Evolutionary conservation across 2,329 filamentous ascomycete species (phyloP).

Genomic region (Rachicladosporium sp.): DNA sequence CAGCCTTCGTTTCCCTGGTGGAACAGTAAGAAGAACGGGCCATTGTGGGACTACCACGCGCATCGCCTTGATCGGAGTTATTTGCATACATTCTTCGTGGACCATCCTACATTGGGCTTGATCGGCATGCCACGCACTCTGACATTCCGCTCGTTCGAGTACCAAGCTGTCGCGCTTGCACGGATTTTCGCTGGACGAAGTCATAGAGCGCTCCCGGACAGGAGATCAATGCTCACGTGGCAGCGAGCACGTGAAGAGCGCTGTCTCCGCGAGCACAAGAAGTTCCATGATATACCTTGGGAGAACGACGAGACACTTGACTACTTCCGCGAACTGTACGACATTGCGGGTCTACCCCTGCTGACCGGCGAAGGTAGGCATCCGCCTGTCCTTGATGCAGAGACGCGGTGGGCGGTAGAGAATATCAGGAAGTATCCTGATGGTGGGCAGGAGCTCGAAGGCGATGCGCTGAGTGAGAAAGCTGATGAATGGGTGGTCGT

Average conservation of each 20-base stretch:
- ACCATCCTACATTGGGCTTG: slow-evolving; percentile 37
- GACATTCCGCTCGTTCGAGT: slow-evolving; percentile 45
- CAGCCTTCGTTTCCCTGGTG: slow-evolving; percentile 37
- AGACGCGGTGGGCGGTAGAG: slow-evolving; percentile 12
- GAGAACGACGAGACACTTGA: slow-evolving; percentile 39
- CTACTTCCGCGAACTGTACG: slow-evolving; percentile 37
- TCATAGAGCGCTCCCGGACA: slow-evolving; percentile 26
- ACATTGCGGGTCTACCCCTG: slow-evolving; percentile 37
- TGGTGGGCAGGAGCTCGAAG: no score
- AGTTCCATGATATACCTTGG: slow-evolving; percentile 44
- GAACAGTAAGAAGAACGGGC: slow-evolving; percentile 35
- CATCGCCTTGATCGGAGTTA: slow-evolving; percentile 36
- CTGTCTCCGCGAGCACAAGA: slow-evolving; percentile 21
- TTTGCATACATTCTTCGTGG: slow-evolving; percentile 42
- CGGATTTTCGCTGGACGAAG: slow-evolving; percentile 36
- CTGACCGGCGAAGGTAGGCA: slow-evolving; percentile 19
- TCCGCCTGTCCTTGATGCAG: slow-evolving; percentile 9
- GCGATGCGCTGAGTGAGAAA: no score
- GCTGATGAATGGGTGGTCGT: no score
- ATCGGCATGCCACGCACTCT: slow-evolving; percentile 41
- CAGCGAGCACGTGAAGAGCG: slow-evolving; percentile 29
- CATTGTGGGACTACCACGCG: slow-evolving; percentile 38
- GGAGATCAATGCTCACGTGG: slow-evolving; percentile 35
- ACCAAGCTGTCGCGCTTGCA: slow-evolving; percentile 43
- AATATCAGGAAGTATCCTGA: slow-evolving; percentile 12